Percentiles rank a stretch among this genome's conserved stretches.
Conservation (phyloP, 2,329 filamentous ascomycete species). For the Ophiostoma triangulosporum region DNA sequence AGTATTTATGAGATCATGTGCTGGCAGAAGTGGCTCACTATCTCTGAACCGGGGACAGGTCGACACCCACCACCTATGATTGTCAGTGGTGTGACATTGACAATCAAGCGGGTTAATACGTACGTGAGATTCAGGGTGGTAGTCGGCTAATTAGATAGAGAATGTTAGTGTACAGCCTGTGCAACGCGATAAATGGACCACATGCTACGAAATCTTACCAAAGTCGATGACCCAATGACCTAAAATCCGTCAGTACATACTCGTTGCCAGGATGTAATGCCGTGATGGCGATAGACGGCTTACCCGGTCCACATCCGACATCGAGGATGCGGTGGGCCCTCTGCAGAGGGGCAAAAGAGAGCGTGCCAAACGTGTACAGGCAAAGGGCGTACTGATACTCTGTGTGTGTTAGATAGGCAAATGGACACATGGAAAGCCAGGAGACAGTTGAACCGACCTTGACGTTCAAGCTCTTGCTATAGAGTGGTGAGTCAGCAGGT, state of each 20-base stretch:
- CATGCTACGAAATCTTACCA: constrained; percentile 15
- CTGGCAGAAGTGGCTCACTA: no score
- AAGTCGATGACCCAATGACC: constrained; percentile 21
- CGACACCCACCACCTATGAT: constrained; percentile 15
- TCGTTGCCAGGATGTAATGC: no score
- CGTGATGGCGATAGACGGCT: neutral
- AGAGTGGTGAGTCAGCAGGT: no score
- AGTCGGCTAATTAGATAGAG: constrained; percentile 13
- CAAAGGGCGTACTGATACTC: constrained; percentile 25
- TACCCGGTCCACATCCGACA: constrained; percentile 32
- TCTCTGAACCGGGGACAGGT: constrained; percentile 17
- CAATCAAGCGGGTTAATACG: neutral
- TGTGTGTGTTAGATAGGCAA: constrained; percentile 2
- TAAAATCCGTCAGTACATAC: neutral
- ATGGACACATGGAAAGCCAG: no score
- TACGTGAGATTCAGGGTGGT: constrained; percentile 17
- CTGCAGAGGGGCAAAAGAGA: constrained; percentile 30
- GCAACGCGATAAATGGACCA: neutral
- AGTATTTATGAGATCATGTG: no score
- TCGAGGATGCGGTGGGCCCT: constrained; percentile 31
- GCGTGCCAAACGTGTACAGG: constrained; percentile 29
- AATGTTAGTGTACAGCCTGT: neutral
- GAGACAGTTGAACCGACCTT: constrained; percentile 13
- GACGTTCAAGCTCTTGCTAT: constrained; percentile 24
- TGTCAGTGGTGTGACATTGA: neutral